Conservation (phyloP, 163 green algal genomes). For the Smithsoniella earleae region DNA sequence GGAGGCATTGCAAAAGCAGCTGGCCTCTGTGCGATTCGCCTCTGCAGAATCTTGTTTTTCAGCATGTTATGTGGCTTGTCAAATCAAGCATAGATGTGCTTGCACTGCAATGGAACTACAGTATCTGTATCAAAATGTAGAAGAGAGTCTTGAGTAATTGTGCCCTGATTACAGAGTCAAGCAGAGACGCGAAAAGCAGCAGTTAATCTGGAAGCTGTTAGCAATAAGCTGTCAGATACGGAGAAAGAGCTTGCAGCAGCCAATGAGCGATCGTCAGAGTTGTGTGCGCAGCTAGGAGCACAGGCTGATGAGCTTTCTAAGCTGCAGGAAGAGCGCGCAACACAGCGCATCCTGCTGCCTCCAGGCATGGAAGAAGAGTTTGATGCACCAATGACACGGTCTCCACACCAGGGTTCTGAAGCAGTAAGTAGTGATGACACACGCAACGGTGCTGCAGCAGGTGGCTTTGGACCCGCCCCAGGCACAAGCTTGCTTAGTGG, state of each 20-base stretch:
- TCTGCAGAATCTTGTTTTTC: not conserved
- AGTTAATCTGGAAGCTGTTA: not conserved
- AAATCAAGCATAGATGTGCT: not conserved
- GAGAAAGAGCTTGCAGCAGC: not conserved
- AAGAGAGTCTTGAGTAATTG: no score
- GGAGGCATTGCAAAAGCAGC: slow-evolving; percentile 26
- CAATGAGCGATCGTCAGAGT: not conserved
- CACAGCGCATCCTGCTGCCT: slow-evolving; percentile 29
- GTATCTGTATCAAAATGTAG: no score
- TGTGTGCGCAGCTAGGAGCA: not conserved
- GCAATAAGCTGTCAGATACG: not conserved
- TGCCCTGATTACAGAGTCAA: slow-evolving; percentile 3
- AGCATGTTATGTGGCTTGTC: no score
- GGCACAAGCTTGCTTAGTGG: not conserved
- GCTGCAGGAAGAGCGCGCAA: slow-evolving; percentile 30
- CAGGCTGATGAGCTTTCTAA: slow-evolving; percentile 27
- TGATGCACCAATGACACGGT: slow-evolving; percentile 21
- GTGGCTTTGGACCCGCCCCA: not conserved
- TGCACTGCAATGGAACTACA: not conserved
- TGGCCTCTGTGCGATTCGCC: not conserved
- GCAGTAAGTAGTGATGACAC: not conserved
- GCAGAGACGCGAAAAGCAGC: slow-evolving; percentile 6
- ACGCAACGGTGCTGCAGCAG: not conserved
- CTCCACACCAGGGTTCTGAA: not conserved
- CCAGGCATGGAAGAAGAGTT: slow-evolving; percentile 21